phyloP scores from a whole-genome alignment of 2,329 filamentous ascomycete species.

The Fusarium brevicatenulatum region DNA sequence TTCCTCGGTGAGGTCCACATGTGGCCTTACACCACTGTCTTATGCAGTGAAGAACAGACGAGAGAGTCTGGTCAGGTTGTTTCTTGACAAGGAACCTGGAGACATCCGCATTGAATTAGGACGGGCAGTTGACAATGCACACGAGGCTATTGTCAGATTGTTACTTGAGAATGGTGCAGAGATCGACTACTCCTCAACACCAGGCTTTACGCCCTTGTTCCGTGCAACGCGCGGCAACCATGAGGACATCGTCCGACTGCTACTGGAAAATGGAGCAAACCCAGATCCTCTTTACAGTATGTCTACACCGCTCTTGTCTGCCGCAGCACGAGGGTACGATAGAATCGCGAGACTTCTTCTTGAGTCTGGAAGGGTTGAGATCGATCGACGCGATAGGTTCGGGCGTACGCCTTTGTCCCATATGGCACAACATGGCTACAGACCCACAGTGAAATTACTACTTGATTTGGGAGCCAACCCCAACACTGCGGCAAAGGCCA shows the following conservation, averaged over 20 bases:
- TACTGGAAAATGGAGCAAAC: accelerated
- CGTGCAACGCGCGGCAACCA: accelerated
- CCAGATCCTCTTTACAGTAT: background rate
- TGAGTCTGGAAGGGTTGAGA: background rate
- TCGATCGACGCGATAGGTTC: background rate
- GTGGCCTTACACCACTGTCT: background rate
- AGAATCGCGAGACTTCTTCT: background rate
- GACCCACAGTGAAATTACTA: too few species aligned
- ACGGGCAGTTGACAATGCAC: accelerated
- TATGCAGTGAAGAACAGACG: background rate
- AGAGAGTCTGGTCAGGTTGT: accelerated
- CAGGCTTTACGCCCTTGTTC: accelerated
- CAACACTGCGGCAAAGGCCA: background rate
- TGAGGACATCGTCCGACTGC: accelerated
- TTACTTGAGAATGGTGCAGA: background rate
- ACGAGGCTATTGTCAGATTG: background rate
- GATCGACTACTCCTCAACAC: accelerated
- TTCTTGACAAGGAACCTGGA: accelerated
- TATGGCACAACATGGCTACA: background rate
- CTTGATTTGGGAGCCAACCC: background rate
- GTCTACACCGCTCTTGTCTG: background rate
- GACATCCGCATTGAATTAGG: background rate
- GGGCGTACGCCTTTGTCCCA: background rate
- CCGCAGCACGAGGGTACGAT: background rate
- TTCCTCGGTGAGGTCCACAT: accelerated